Percentiles rank a stretch among this genome's conserved stretches.
Conservation (phyloP, 345 rosid species). For the Acer yangbiense region DNA sequence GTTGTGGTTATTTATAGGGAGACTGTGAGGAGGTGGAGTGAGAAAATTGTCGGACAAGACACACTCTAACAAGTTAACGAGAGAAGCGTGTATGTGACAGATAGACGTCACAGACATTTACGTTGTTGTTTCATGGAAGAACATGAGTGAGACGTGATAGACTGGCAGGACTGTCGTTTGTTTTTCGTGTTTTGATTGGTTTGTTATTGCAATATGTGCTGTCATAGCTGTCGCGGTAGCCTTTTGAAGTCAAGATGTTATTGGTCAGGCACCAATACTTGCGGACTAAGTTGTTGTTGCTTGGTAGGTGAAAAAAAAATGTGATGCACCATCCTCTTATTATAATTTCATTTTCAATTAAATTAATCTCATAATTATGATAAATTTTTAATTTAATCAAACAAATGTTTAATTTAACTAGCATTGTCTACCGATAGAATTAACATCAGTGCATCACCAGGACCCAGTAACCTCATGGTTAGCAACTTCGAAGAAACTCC, state of each 20-base stretch:
- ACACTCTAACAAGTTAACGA: not conserved
- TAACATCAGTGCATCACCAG: no score
- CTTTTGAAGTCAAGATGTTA: no score
- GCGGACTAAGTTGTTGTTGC: not conserved
- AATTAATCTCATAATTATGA: no score
- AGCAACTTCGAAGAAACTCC: no score
- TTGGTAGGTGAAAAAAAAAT: no score
- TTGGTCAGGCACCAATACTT: not conserved
- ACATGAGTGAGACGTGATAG: not conserved
- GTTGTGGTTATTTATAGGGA: conserved; percentile 9
- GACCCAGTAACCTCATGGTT: no score
- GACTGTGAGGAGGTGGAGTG: not conserved
- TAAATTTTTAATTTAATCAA: no score
- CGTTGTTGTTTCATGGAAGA: not conserved
- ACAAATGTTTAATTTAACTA: no score
- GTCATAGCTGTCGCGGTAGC: conserved; percentile 1
- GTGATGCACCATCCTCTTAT: no score
- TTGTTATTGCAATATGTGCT: not conserved
- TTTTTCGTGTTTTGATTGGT: not conserved
- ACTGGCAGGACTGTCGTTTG: not conserved
- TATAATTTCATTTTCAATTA: no score
- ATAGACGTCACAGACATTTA: not conserved
- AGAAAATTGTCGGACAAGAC: conserved; percentile 23
- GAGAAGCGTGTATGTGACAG: conserved; percentile 1
- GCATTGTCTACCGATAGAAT: no score